These are phyloP conservation scores for Tylopilus balloui DNA, from an alignment of 768 basidiomycete genomes.

Conservation along the genomic window DNA sequence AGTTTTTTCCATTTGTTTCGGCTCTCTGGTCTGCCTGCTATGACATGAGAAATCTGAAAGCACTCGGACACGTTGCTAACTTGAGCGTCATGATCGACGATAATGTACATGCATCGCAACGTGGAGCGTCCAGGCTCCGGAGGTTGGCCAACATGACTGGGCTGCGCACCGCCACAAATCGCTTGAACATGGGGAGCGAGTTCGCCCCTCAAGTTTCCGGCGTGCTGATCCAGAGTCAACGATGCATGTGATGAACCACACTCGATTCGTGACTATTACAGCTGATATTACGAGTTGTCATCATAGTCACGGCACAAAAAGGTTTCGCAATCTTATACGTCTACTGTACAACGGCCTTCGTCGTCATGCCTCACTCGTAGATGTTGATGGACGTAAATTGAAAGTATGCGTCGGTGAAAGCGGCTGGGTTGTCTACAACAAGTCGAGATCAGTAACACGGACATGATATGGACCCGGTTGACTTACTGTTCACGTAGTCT, in stretches of 20 bases:
- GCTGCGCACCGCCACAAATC: no score
- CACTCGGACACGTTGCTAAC: not conserved
- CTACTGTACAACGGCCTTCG: not conserved
- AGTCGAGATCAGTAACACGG: not conserved
- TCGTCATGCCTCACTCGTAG: constrained; percentile 23
- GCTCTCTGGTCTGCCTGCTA: not conserved
- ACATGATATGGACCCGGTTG: not conserved
- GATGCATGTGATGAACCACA: no score
- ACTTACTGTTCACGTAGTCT: constrained; percentile 30
- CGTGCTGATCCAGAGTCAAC: no score
- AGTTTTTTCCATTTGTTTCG: not conserved
- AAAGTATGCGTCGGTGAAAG: constrained; percentile 42
- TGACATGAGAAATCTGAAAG: not conserved
- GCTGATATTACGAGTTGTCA: not conserved
- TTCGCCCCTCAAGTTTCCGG: no score
- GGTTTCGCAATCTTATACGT: not conserved
- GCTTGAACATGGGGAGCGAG: no score
- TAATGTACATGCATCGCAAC: no score
- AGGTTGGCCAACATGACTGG: no score
- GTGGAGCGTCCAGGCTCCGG: no score
- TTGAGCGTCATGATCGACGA: not conserved
- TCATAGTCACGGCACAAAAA: not conserved
- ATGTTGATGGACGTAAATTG: constrained; percentile 36
- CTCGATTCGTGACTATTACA: no score
- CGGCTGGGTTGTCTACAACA: constrained; percentile 32